Evolutionary conservation across 2,329 filamentous ascomycete genomes (phyloP), one percentile per base, ranked within the genome.

Genomic region (Lasiodiplodia sp.): DNA sequence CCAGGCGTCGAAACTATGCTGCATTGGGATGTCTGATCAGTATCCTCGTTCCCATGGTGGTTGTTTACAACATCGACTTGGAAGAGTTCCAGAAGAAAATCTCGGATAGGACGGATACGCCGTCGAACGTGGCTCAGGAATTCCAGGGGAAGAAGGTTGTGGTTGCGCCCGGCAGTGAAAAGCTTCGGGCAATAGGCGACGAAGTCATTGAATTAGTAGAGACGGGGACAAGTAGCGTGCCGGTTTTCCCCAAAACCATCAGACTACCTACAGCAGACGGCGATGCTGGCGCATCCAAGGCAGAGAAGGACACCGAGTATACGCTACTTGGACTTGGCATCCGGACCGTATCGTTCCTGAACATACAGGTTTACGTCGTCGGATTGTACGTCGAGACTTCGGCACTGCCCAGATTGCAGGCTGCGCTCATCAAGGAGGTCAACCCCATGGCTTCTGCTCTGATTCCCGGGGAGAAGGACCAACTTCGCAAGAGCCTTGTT

Each of bases 351-450:
- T 96, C 92, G 28, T 97, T 98, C 79, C 82, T 98, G 55, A 84
- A 88, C 60, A 93, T 99, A 55, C 91, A 97, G 78, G 96, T 99
- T 66, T 99, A 99, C 82, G 92, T 98, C 21, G 92, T 97, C 0
- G 96, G 95, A 18, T 88, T 96, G 74, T 99, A 99, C 82, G 86
- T 98, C 31, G 92, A 94, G 31, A 95, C 91, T 0, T 84, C 90
- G 47, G 94, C 97, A 75, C 89, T 99, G 69, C 89, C 90, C 4
- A 85, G 86, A n/a, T 85, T 99, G 51, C 95, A 98, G 80, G 85
- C 87, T 72, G 87, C 89, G 55, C 86, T 98, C 37, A 87, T 96
- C 70, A 89, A 90, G 76, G 89, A 89, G 71, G 88, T 96, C 74
- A 93, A 93, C 76, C 87, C 90, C 0, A 81, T 89, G 3, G 95